Base-by-base conservation (phyloP, 192 early-diverging fungal species). In the Coemansia sp. region DNA sequence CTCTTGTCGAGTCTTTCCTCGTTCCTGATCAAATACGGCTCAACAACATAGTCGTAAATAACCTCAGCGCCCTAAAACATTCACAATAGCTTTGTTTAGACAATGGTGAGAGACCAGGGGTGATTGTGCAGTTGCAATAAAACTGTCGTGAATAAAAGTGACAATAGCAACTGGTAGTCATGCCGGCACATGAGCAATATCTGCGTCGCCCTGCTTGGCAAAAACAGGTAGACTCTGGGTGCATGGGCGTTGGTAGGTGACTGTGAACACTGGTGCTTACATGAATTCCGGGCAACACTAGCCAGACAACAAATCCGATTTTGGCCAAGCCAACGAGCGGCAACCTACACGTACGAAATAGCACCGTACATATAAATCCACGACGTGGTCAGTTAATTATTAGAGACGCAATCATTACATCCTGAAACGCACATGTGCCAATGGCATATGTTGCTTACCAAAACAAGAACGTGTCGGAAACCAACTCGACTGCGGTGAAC, bases 401-500 rank as follows among this genome's bases (percentile, higher is more conserved):
- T 20, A 31, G 38, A 12, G 8, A 53, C 11, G 28, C 17, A 9
- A 9, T 31, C 31, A 5, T 11, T 40, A 15, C 40, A 42, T 14
- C 4, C 38, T 37, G 18, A 21, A 12, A 14, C 18, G 6, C 4
- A 26, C 4, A 26, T 26, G 0, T 42, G 61, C 4, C 17, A 20
- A 31, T 31, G 26, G 5, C 0, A 31, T 31, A 31, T 31, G 31
- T 7, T 31, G 44, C 77, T 65, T 80, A 76, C 81, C 81, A 83
- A 60, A 83, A 83, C 14, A 83, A 61, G 61, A 83, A 79, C 49
- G 70, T 75, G 64, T 83, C 81, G 21, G 70, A 49, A 25, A 79
- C 70, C 17, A 83, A 50, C 56, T 83, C 81, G 21, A 60, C 76
- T 10, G 70, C 67, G 20, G 73, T 73, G 67, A 76, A 83, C 56